phyloP scores from a whole-genome alignment of 2,329 filamentous ascomycete species.

The Calycina herbarum region DNA sequence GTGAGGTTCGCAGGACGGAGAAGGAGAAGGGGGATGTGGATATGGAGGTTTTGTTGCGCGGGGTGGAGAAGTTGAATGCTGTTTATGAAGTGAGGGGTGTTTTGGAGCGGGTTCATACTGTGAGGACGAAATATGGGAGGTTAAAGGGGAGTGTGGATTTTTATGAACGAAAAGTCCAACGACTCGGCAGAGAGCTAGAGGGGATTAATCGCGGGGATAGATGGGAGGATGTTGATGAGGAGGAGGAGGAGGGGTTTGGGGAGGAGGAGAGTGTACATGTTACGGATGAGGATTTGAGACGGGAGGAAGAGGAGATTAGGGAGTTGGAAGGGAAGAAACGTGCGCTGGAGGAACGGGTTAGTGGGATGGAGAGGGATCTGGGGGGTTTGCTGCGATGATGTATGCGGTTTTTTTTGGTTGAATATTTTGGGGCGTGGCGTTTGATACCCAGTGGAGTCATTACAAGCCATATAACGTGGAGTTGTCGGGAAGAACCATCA shows the following conservation, averaged over 20 bases:
- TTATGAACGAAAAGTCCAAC: constrained; percentile 77
- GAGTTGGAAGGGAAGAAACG: constrained; percentile 64
- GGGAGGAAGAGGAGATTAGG: constrained; percentile 67
- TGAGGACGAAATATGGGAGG: constrained; percentile 71
- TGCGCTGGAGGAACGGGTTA: constrained; percentile 62
- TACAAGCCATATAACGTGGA: not conserved
- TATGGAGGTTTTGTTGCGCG: constrained; percentile 78
- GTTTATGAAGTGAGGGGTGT: constrained; percentile 86
- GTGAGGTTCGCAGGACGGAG: constrained; percentile 64
- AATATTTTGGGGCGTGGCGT: constrained; percentile 7
- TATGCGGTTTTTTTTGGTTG: not conserved
- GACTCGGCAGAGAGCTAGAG: constrained; percentile 73
- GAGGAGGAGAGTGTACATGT: constrained; percentile 44
- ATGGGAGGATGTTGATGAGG: constrained; percentile 44
- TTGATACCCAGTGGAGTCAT: constrained; percentile 18
- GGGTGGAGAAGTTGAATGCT: constrained; percentile 84
- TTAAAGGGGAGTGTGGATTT: constrained; percentile 73
- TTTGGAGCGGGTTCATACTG: constrained; percentile 68
- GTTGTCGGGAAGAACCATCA: constrained; percentile 40
- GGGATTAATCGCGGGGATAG: constrained; percentile 67
- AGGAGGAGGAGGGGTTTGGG: constrained; percentile 24
- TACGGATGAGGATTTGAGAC: constrained; percentile 67
- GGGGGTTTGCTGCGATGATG: constrained; percentile 49
- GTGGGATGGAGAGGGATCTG: constrained; percentile 67
- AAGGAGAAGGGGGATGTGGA: constrained; percentile 70